Percentiles rank a stretch among this genome's conserved stretches.
Evolutionary conservation across 139 green algal genomes (phyloP).

Genomic region (Nannochloris sp.): DNA sequence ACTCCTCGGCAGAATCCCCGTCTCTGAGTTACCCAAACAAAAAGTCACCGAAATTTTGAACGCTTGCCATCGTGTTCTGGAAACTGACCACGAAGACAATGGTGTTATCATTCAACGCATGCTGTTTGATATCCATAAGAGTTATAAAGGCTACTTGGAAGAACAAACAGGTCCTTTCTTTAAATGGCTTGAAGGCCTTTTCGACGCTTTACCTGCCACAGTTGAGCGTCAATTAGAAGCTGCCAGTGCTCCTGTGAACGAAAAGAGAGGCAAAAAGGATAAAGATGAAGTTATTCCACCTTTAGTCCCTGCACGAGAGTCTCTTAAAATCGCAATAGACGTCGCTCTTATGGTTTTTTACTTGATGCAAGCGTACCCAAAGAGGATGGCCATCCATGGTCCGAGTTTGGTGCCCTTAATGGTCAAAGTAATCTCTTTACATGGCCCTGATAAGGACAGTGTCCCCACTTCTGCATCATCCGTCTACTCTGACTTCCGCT

Average conservation of each 20-base stretch:
- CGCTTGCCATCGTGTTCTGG: slow-evolving; percentile 53
- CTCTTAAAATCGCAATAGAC: neutral
- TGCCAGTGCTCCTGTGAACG: neutral
- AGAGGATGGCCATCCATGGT: slow-evolving; percentile 13
- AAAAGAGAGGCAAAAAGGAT: no score
- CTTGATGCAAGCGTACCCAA: slow-evolving; percentile 20
- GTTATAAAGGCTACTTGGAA: slow-evolving; percentile 48
- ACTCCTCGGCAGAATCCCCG: slow-evolving; percentile 34
- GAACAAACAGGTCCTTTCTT: slow-evolving; percentile 64
- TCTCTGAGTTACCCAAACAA: slow-evolving; percentile 16
- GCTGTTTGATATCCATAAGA: slow-evolving; percentile 86
- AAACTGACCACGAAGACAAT: slow-evolving; percentile 86
- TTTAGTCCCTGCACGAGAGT: neutral
- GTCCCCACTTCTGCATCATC: neutral
- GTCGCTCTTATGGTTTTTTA: slow-evolving; percentile 28
- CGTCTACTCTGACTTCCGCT: slow-evolving; percentile 59
- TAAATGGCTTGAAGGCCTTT: slow-evolving; percentile 52
- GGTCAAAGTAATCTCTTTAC: neutral
- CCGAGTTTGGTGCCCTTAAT: slow-evolving; percentile 12
- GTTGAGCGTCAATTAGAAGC: neutral
- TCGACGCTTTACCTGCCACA: neutral
- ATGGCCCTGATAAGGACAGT: neutral
- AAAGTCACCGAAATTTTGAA: slow-evolving; percentile 57
- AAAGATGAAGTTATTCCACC: no score
- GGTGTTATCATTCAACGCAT: slow-evolving; percentile 66